Base-by-base conservation (phyloP, 2,329 filamentous ascomycete genomes). In the Ophiocordyceps camponoti-saundersi region DNA sequence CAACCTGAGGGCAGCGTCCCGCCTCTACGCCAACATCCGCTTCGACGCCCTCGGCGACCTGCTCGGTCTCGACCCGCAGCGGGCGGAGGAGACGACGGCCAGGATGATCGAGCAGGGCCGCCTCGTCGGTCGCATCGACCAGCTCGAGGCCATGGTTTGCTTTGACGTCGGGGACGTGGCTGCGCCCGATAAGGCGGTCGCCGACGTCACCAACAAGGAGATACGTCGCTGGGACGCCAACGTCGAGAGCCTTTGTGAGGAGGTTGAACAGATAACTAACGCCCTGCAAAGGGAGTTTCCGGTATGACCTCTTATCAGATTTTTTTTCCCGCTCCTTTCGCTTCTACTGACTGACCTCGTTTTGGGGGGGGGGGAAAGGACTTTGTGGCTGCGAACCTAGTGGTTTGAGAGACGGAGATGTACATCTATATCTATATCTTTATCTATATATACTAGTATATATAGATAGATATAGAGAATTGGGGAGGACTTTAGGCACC, bases 81-180 rank as follows among this genome's bases (percentile, higher is more conserved):
- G 81, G 61, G 90, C 90, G 3, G 92, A 98, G 68, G 80, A 84
- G 49, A 95, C 92, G 47, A 92, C 90, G 13, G 88, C 90, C 5
- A 75, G 79, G 55, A 98, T 98, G 92, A 86, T 98, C 56, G 89
- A 96, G 68, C 89, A 95, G 63, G 88, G 86, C 11, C 79, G 92
- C 30, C 66, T 98, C 46, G 77, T 82, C 3, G 92, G 90, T 8
- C 80, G 82, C 48, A 96, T 98, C 57, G 90, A 98, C 64, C 92
- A 98, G 68, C 89, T 98, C 48, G 85, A 88, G 48, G 75, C 83
- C 15, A 68, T 89, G 12, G 89, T 98, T 49, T 88, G 80, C 67
- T 98, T 98, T 60, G 85, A 92, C 63, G 70, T 65, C 58, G 78
- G 78, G 30, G 82, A 86, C 57, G 80, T 79, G 8, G 80, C 26